Conservation (phyloP, 139 green algal species). For the Coccomyxa sp. region DNA sequence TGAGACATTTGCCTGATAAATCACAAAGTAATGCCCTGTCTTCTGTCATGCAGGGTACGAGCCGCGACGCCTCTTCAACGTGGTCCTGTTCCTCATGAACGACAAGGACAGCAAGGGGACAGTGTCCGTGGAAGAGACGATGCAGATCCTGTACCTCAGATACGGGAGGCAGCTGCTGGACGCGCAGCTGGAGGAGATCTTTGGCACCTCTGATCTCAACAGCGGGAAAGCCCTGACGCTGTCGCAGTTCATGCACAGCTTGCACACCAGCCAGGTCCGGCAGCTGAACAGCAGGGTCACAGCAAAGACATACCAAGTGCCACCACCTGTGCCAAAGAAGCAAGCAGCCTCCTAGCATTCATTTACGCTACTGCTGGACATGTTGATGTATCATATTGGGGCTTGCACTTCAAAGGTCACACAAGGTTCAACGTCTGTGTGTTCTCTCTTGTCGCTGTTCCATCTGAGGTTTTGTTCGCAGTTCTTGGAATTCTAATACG, state of each 20-base stretch:
- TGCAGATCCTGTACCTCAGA: constrained; percentile 92
- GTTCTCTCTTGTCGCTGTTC: too few relatives aligned
- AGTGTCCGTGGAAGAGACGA: constrained; percentile 73
- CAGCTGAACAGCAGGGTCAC: constrained; percentile 35
- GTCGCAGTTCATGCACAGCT: constrained; percentile 81
- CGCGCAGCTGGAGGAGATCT: constrained; percentile 84
- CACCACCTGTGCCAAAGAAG: constrained; percentile 9
- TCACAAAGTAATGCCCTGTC: neutral
- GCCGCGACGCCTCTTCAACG: constrained; percentile 87
- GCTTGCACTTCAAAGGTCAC: too few relatives aligned
- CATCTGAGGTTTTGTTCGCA: too few relatives aligned
- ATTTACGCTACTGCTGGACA: too few relatives aligned
- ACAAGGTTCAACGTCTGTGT: too few relatives aligned
- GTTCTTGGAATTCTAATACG: too few relatives aligned
- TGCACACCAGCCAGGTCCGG: constrained; percentile 65
- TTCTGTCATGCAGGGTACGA: constrained; percentile 64
- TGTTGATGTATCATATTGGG: too few relatives aligned
- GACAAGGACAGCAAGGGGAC: constrained; percentile 69
- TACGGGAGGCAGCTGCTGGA: constrained; percentile 62
- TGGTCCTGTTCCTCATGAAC: constrained; percentile 94
- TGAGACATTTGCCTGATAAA: neutral
- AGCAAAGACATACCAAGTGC: constrained; percentile 67
- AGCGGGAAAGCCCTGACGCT: constrained; percentile 80
- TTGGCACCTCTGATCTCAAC: constrained; percentile 88
- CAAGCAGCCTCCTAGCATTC: too few relatives aligned